Evolutionary conservation across 2,329 filamentous ascomycete species (phyloP), one percentile per base, ranked within the genome.

Genomic region (Fusarium euwallaceae): DNA sequence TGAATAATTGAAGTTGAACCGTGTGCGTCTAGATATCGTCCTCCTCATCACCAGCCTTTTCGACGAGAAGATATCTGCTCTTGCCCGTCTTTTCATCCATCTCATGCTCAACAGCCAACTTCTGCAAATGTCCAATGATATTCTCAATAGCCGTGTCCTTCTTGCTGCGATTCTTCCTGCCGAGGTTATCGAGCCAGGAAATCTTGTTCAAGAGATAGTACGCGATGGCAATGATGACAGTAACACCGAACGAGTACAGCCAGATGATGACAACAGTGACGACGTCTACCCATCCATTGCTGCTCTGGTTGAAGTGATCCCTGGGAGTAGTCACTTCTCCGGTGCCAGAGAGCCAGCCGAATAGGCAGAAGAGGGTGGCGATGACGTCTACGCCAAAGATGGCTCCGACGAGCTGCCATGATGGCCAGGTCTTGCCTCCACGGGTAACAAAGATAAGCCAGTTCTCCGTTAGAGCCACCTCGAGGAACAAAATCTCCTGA

Each of bases 121-220:
- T 73, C 8, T 73, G 71, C 11, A 73, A 4, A 20, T 73, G 67
- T 0, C 71, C 71, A 0, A 73, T 65, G 3, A 73, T 55, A 14
- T 73, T 73, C 8, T 73, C 71, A 0, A 73, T n/a, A 41, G 63
- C 73, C 0, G 71, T 73, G 2, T 73, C 71, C 51, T 73, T 73
- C 20, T 68, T 59, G 0, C 56, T 66, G 16, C 71, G 71, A 9
- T 74, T 64, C 39, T 73, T 73, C 27, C 71, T 51, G 0, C 71
- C 71, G 0, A 73, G 56, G 3, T 73, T 73, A 1, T 73, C 71
- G 1, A 73, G 2, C 71, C 71, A 73, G 10, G 71, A 65, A 2
- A 74, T 22, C 56, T 74, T 74, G 12, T 73, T 73, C 12, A 73
- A 67, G 16, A 73, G 14, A 36, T 72, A 73, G 3, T 73, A 73